Percentiles rank a stretch among this genome's conserved stretches.
Conservation (phyloP, 371 early-diverging fungal genomes). For the Capillidium rhysosporum region DNA sequence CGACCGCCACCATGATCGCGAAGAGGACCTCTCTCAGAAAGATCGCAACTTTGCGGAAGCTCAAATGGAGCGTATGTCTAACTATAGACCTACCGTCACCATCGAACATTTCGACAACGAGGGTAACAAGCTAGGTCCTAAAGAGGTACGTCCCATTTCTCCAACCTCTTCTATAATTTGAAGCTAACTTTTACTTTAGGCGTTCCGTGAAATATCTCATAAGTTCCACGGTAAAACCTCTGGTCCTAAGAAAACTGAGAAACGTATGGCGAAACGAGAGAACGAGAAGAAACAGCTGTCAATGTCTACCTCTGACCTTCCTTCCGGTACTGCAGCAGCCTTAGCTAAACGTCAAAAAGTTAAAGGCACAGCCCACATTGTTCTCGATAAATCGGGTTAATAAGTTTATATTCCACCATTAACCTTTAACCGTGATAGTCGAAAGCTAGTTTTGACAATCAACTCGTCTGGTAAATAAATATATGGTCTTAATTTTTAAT, state of each 20-base stretch:
- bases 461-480: too few relatives aligned
- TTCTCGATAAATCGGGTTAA: conserved; percentile 22
- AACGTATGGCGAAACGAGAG: conserved; percentile 55
- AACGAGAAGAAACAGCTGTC: conserved; percentile 54
- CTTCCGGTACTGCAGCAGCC: conserved; percentile 52
- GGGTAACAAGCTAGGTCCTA: conserved; percentile 58
- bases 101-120: conserved; percentile 79
- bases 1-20: not conserved
- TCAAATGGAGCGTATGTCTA: conserved; percentile 59
- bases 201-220: conserved; percentile 77
- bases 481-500: too few relatives aligned
- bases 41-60: conserved; percentile 49
- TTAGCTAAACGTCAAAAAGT: conserved; percentile 50
- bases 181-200: conserved; percentile 20
- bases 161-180: not conserved
- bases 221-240: conserved; percentile 88
- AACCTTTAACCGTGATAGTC: too few relatives aligned
- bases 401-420: too few relatives aligned
- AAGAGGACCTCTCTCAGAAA: conserved; percentile 17
- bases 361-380: conserved; percentile 57
- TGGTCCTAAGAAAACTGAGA: conserved; percentile 89
- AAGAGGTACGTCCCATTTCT: conserved; percentile 33
- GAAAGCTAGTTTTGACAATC: too few relatives aligned
- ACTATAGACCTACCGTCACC: conserved; percentile 76
- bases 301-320: conserved; percentile 54